Evolutionary conservation across 179 eudicot genomes (phyloP).

Genomic region (Beta lomatogona): DNA sequence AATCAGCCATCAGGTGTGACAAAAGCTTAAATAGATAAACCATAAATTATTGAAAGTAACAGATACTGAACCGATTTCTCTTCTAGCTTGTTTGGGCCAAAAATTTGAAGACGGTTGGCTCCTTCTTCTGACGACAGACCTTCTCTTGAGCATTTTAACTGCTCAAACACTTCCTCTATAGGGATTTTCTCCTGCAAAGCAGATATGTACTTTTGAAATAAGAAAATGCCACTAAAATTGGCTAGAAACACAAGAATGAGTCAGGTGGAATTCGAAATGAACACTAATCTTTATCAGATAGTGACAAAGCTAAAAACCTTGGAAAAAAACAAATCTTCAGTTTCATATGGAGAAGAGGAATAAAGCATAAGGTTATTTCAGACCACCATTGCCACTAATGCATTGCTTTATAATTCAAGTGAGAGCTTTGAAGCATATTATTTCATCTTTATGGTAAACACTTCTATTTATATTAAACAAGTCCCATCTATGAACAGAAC

Average conservation of each 20-base stretch:
- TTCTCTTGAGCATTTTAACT: slow-evolving; percentile 61
- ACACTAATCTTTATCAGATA: background rate
- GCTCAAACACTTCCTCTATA: slow-evolving; percentile 78
- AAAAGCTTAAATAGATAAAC: background rate
- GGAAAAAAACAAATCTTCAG: too few relatives aligned
- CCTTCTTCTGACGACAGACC: slow-evolving; percentile 66
- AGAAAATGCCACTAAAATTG: too few relatives aligned
- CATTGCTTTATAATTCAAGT: background rate
- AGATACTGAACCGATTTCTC: slow-evolving; percentile 58
- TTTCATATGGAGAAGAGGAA: background rate
- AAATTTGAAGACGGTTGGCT: slow-evolving; percentile 53
- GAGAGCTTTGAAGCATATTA: background rate
- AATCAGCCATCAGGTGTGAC: slow-evolving; percentile 3
- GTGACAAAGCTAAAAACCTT: background rate
- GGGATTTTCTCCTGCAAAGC: slow-evolving; percentile 66
- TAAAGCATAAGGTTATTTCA: background rate
- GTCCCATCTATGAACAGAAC: too few relatives aligned
- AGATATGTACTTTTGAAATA: background rate
- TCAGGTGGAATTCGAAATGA: too few relatives aligned
- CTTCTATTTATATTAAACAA: background rate
- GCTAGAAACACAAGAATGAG: too few relatives aligned
- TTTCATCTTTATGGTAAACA: background rate
- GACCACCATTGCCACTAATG: background rate
- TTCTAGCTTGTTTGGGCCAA: slow-evolving; percentile 85
- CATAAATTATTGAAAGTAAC: background rate